A percentile compares a stretch with the other conserved stretches of the same genome.
Evolutionary conservation across 768 basidiomycete genomes (phyloP).

Genomic region (Boletus pseudopeckii): DNA sequence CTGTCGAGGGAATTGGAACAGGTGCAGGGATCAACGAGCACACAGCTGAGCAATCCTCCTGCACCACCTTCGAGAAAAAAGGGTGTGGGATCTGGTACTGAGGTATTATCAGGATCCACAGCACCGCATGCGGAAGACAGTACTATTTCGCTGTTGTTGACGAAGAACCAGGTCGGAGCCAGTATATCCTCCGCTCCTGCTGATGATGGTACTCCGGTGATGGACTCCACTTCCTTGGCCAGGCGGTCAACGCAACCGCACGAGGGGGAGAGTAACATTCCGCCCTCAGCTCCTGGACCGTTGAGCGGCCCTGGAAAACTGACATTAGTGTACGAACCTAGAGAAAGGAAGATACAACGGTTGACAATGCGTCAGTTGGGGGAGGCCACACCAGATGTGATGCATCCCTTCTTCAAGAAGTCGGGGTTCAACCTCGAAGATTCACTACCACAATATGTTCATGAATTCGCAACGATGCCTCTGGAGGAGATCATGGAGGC

Average conservation of each 20-base stretch:
- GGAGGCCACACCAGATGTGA: conserved; percentile 84
- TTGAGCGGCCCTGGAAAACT: conserved; percentile 12
- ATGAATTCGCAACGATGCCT: conserved; percentile 82
- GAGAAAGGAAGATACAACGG: conserved; percentile 68
- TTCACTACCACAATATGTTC: conserved; percentile 80
- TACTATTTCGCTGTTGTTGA: not conserved
- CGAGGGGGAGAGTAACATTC: conserved; percentile 8
- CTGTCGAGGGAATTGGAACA: conserved; percentile 77
- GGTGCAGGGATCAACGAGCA: conserved; percentile 55
- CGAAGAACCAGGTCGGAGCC: conserved; percentile 10
- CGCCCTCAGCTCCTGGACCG: not conserved
- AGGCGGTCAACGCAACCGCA: conserved; percentile 18
- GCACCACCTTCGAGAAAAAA: conserved; percentile 37
- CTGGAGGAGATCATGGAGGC: conserved; percentile 83
- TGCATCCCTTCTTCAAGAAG: conserved; percentile 84
- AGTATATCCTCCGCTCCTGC: not conserved
- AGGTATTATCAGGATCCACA: conserved; percentile 5
- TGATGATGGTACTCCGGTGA: conserved; percentile 8
- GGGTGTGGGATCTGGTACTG: conserved; percentile 14
- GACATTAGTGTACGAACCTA: conserved; percentile 49
- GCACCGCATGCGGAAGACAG: conserved; percentile 9
- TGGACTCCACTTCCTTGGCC: not conserved
- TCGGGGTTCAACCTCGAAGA: conserved; percentile 82
- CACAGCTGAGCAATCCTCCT: conserved; percentile 35
- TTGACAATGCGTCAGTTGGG: conserved; percentile 82